These are phyloP conservation scores for Dictyostelium capitatum DNA, from an alignment of 78 protist genomes.

Conservation along the genomic window DNA sequence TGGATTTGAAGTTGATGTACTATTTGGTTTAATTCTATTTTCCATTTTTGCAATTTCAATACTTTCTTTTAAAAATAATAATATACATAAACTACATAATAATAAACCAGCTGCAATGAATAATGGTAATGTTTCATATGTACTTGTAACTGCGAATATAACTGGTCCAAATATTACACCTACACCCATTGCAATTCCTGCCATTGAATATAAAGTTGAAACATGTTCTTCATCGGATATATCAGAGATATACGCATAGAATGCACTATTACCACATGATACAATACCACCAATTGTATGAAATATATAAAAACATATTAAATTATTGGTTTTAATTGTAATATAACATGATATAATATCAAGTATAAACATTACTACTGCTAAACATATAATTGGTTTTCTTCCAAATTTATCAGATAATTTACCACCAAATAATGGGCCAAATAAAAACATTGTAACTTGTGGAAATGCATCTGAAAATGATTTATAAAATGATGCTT, in stretches of 20 bases:
- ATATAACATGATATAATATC: not conserved
- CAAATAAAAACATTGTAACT: not conserved
- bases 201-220: not conserved
- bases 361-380: not conserved
- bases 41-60: not conserved
- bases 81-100: no score
- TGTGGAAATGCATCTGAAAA: slow-evolving; percentile 9
- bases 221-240: slow-evolving; percentile 6
- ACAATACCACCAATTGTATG: slow-evolving; percentile 33
- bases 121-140: not conserved
- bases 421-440: slow-evolving; percentile 21
- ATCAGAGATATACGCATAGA: slow-evolving; percentile 4
- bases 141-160: no score
- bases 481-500: slow-evolving; percentile 5
- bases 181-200: not conserved
- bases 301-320: not conserved
- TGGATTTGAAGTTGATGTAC: slow-evolving; percentile 18
- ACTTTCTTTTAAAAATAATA: not conserved
- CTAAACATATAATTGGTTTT: not conserved
- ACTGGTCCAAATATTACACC: slow-evolving; percentile 19
- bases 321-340: not conserved
- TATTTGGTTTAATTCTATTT: not conserved
- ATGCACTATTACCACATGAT: not conserved
- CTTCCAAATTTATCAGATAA: slow-evolving; percentile 29
- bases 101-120: not conserved